Conservation (phyloP, 169 alveolate genomes). For the Prorocentrum cordatum region DNA sequence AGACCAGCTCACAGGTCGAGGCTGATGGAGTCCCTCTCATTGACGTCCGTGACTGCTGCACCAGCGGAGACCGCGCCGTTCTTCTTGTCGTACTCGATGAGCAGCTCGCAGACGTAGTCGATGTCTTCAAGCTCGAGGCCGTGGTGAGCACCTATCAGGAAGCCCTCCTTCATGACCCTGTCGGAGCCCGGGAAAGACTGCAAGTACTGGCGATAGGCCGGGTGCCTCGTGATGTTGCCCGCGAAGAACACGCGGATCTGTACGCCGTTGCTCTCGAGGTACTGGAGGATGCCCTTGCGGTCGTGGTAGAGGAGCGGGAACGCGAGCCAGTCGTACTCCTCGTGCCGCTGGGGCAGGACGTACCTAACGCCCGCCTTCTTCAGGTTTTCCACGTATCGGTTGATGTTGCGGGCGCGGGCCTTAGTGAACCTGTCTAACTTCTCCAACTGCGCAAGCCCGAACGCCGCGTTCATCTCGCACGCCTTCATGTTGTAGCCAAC, state of each 20-base stretch:
- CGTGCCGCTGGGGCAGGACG: background rate
- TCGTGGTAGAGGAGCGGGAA: conserved; percentile 45
- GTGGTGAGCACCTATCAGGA: conserved; percentile 64
- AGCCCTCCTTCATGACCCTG: too few relatives aligned
- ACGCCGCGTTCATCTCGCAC: conserved; percentile 60
- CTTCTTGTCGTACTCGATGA: too few relatives aligned
- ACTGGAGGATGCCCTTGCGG: conserved; percentile 48
- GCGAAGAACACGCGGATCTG: conserved; percentile 67
- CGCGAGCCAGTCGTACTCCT: conserved; percentile 2
- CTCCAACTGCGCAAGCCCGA: conserved; percentile 39
- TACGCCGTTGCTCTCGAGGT: conserved; percentile 17
- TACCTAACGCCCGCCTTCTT: too few relatives aligned
- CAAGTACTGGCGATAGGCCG: conserved; percentile 58
- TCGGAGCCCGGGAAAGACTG: too few relatives aligned
- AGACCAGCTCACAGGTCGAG: too few relatives aligned
- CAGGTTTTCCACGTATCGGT: too few relatives aligned
- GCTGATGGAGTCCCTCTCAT: too few relatives aligned
- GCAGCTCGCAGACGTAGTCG: conserved; percentile 52
- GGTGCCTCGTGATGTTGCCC: conserved; percentile 65
- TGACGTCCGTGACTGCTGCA: too few relatives aligned
- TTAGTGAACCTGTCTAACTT: too few relatives aligned
- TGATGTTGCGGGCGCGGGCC: too few relatives aligned
- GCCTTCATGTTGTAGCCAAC: conserved; percentile 64
- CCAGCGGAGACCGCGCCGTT: too few relatives aligned
- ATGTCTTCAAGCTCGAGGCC: conserved; percentile 32